phyloP scores from a whole-genome alignment of 805 yeast species.

The Candida multigemmis region DNA sequence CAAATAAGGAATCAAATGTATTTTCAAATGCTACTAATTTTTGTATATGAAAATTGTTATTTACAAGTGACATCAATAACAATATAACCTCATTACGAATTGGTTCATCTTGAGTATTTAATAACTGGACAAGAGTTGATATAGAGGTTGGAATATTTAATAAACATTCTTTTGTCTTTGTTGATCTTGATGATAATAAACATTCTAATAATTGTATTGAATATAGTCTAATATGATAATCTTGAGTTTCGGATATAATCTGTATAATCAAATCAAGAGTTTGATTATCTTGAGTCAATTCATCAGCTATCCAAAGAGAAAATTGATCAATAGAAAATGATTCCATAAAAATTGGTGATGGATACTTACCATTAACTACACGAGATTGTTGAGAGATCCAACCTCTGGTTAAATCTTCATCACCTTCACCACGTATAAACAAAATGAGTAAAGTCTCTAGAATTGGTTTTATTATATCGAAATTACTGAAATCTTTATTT shows the following conservation, averaged over 20 bases:
- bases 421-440: constrained; percentile 59
- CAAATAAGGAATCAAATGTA: constrained; percentile 74
- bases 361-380: constrained; percentile 66
- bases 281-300: constrained; percentile 52
- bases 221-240: constrained; percentile 74
- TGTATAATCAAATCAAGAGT: constrained; percentile 18
- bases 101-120: constrained; percentile 54
- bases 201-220: constrained; percentile 82
- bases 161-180: constrained; percentile 64
- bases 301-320: constrained; percentile 93
- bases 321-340: constrained; percentile 67
- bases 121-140: constrained; percentile 57
- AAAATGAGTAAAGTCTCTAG: constrained; percentile 79
- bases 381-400: constrained; percentile 74
- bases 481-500: constrained; percentile 57
- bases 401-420: constrained; percentile 55
- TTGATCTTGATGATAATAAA: constrained; percentile 66
- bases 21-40: constrained; percentile 92
- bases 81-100: constrained; percentile 82
- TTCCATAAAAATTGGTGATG: constrained; percentile 58
- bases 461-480: constrained; percentile 65
- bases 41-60: constrained; percentile 78
- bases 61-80: constrained; percentile 73
- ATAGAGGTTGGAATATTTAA: constrained; percentile 71
- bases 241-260: constrained; percentile 42